These are phyloP conservation scores for Phytophthora citricola DNA, from an alignment of 352 stramenopile genomes.

Conservation along the genomic window DNA sequence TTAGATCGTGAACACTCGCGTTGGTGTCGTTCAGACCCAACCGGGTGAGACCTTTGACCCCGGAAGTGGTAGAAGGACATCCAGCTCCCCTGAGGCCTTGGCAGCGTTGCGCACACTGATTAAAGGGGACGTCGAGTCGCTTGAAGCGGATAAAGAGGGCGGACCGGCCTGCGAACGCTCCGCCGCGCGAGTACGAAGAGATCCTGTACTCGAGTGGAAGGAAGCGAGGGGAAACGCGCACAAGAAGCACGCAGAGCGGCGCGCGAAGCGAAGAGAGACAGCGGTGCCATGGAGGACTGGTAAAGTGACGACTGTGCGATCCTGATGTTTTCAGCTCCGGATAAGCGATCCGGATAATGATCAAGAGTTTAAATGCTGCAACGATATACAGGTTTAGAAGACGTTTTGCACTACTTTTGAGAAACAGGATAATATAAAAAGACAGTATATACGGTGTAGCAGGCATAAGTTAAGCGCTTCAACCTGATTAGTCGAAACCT, in stretches of 20 bases:
- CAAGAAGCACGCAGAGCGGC: constrained; percentile 9
- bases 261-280: constrained; percentile 6
- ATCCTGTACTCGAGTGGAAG: constrained; percentile 33
- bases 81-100: constrained; percentile 44
- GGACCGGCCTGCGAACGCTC: constrained; percentile 23
- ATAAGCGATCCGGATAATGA: constrained; percentile 13
- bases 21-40: constrained; percentile 48
- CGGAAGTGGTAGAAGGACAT: constrained; percentile 69
- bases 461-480: neutral
- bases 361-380: neutral
- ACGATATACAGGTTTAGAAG: too few relatives aligned
- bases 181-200: constrained; percentile 18
- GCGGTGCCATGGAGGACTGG: constrained; percentile 7
- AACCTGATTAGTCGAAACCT: constrained; percentile 1
- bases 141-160: neutral
- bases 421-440: too few relatives aligned
- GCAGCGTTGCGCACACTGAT: constrained; percentile 60
- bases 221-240: constrained; percentile 1
- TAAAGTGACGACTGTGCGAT: constrained; percentile 15
- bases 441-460: too few relatives aligned
- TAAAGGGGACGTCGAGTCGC: constrained; percentile 28
- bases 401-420: too few relatives aligned
- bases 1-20: constrained; percentile 57
- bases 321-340: neutral
- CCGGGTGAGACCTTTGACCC: constrained; percentile 54